Conservation (phyloP, 352 stramenopile species). For the Blastocystis sp. region DNA sequence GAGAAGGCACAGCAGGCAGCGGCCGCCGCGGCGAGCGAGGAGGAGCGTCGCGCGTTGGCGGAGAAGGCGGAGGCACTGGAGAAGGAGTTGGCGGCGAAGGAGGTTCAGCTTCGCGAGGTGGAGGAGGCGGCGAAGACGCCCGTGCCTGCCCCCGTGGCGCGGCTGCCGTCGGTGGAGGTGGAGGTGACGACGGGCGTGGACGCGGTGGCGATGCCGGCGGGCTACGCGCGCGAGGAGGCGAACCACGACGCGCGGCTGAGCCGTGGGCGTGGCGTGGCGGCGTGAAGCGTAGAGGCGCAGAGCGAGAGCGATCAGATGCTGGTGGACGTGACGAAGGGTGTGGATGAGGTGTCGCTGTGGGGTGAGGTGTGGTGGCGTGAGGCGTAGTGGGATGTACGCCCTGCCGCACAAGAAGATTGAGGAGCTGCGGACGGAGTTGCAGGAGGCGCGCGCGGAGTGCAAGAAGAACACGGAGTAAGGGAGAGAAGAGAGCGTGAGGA, state of each 20-base stretch:
- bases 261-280: background rate
- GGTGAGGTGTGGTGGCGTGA: background rate
- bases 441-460: background rate
- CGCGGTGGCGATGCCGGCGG: background rate
- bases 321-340: slow-evolving; percentile 5
- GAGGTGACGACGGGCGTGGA: background rate
- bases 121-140: background rate
- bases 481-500: background rate
- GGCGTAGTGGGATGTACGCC: slow-evolving; percentile 51
- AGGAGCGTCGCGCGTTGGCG: background rate
- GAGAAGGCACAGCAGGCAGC: background rate
- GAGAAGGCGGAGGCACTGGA: slow-evolving; percentile 4
- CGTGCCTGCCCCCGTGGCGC: background rate
- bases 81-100: background rate
- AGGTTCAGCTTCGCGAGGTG: background rate
- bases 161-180: background rate
- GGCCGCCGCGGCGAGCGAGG: background rate
- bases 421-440: slow-evolving; percentile 34
- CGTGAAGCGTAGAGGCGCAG: slow-evolving; percentile 32
- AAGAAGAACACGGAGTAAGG: slow-evolving; percentile 33
- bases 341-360: slow-evolving; percentile 37
- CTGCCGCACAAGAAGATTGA: slow-evolving; percentile 59
- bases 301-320: slow-evolving; percentile 48
- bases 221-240: background rate
- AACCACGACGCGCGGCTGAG: slow-evolving; percentile 17